A percentile compares a stretch with the other conserved stretches of the same genome.
These are phyloP conservation scores for Penicillium subrubescens DNA, from an alignment of 495 filamentous ascomycete species.

Conservation along the genomic window DNA sequence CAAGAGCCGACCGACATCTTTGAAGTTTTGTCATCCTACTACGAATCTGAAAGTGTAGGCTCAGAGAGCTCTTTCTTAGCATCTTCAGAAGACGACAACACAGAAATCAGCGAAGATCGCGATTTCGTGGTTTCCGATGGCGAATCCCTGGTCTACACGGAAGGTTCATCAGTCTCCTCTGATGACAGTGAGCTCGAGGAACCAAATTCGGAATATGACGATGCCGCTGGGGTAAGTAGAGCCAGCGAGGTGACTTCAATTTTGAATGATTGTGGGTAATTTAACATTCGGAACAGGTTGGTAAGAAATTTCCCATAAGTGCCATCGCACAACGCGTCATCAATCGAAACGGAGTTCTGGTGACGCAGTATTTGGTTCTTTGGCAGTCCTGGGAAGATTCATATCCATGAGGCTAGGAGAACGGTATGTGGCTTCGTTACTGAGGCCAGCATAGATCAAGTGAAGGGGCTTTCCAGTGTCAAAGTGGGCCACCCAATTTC, in stretches of 20 bases:
- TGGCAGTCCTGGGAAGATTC: background rate
- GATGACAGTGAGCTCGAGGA: background rate
- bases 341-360: background rate
- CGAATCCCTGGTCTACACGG: background rate
- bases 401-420: background rate
- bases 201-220: background rate
- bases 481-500: background rate
- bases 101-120: background rate
- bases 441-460: background rate
- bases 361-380: background rate
- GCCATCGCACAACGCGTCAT: background rate
- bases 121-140: background rate
- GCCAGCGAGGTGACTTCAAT: background rate
- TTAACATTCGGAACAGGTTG: background rate
- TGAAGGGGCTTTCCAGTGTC: background rate
- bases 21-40: background rate
- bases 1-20: background rate
- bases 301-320: background rate
- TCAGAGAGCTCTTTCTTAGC: background rate
- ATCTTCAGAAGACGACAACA: background rate
- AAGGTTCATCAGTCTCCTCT: background rate
- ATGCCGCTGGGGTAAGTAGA: background rate
- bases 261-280: background rate
- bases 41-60: background rate
- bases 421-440: background rate